Conservation (phyloP, 202 grass and related monocot species). For the Brachypodium distachyon region DNA sequence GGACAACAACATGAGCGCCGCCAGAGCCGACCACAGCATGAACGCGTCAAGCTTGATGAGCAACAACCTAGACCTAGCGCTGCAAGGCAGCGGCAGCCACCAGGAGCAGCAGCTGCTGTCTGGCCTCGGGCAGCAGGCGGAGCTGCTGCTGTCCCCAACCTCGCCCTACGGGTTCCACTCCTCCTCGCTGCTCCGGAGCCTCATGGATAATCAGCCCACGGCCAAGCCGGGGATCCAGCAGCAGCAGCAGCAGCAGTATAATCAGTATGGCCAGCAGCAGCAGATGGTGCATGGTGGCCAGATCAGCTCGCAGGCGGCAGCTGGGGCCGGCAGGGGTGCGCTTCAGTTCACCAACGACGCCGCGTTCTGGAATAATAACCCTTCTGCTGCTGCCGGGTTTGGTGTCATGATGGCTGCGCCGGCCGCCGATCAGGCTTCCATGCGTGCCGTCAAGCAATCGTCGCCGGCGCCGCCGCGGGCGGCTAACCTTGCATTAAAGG, state of each 20-base stretch:
- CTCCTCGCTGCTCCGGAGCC: slow-evolving; percentile 47
- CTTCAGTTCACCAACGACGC: slow-evolving; percentile 73
- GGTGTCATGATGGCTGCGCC: neutral
- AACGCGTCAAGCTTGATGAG: slow-evolving; percentile 22
- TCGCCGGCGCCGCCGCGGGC: slow-evolving; percentile 3
- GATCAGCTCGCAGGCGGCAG: slow-evolving; percentile 2
- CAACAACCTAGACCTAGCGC: slow-evolving; percentile 36
- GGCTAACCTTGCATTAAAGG: slow-evolving; percentile 37
- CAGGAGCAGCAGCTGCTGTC: slow-evolving; percentile 29
- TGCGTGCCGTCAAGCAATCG: slow-evolving; percentile 11
- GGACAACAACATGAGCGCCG: slow-evolving; percentile 48
- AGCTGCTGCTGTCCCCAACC: slow-evolving; percentile 45
- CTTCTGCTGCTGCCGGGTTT: slow-evolving; percentile 35
- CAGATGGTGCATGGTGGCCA: slow-evolving; percentile 30
- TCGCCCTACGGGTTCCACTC: slow-evolving; percentile 44
- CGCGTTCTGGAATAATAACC: slow-evolving; percentile 72
- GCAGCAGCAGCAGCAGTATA: slow-evolving; percentile 45
- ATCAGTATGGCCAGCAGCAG: too few relatives aligned
- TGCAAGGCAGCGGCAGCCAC: slow-evolving; percentile 26
- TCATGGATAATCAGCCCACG: slow-evolving; percentile 51
- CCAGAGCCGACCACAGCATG: slow-evolving; percentile 14
- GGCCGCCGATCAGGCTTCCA: neutral
- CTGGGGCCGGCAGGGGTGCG: too few relatives aligned
- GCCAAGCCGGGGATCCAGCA: slow-evolving; percentile 13
- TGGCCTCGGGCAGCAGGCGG: slow-evolving; percentile 19